Evolutionary conservation across 208 protist species (phyloP), one percentile per base, ranked within the genome.

Genomic region (Angomonas deanei): DNA sequence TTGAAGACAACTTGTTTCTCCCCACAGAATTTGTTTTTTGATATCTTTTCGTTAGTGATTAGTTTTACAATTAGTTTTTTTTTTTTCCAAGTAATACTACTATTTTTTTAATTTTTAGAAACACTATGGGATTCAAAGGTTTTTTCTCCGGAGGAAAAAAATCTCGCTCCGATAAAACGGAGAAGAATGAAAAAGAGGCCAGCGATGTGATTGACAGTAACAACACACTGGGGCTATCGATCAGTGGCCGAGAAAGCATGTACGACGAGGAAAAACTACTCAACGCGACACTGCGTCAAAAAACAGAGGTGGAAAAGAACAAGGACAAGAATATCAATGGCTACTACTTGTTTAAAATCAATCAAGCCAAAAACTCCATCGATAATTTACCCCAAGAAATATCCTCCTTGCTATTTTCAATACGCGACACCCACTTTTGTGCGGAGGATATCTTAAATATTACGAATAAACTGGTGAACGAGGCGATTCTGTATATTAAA

Each of bases 21-120:
- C 36, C 15, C 36, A n/a, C 36, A n/a, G 8, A n/a, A 42, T 42
- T 42, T 42, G 8, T 42, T 42, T 42, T 42, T 42, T 42, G 8
- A n/a, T 42, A 42, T 15, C 11, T 42, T n/a, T 42, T 15, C 36
- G 8, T n/a, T n/a, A 42, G 36, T 53, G 8, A 11, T 53, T 53
- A 11, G n/a, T 53, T 53, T 15, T 53, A 53, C 8, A 28, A 11
- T 5, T 63, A 63, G 11, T 34, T 63, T 50, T n/a, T 63, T 31
- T 63, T 21, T 30, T 61, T 46, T 42, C 19, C 34, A 28, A 46
- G n/a, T 42, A 23, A 11, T 61, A 19, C 19, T 42, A 3, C 23
- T 34, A 36, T 33, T 33, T 58, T 53, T 53, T 24, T 53, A 28
- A 53, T 24, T 53, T 53, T 28, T 53, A 28, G 36, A 42, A 42